Evolutionary conservation across 1,284 basidiomycete genomes (phyloP).

Genomic region (Puccinia sorghi): DNA sequence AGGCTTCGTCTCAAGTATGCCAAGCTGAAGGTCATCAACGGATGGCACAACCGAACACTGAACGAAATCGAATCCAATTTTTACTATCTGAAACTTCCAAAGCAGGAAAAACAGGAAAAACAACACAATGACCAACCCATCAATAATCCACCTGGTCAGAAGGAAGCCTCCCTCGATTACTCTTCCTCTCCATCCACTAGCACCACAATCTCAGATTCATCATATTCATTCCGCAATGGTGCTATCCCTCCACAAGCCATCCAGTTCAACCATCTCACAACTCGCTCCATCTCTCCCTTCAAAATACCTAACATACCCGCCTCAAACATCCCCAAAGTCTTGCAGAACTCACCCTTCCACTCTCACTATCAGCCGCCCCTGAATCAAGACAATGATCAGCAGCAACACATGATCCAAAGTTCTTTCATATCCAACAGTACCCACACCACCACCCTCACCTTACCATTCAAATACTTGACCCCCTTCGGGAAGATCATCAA

Average conservation of each 20-base stretch:
- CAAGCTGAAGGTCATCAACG: constrained; percentile 22
- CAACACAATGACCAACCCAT: background rate
- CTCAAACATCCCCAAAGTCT: background rate
- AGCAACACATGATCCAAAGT: background rate
- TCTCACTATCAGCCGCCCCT: background rate
- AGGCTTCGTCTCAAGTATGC: constrained; percentile 20
- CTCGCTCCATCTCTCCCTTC: background rate
- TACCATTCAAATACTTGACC: background rate
- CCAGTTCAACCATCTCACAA: background rate
- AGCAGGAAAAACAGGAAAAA: background rate
- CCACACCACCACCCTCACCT: constrained; percentile 1
- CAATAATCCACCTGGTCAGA: too few species aligned
- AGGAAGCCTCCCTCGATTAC: background rate
- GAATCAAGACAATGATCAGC: background rate
- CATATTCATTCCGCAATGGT: background rate
- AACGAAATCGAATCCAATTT: constrained; percentile 15
- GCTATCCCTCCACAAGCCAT: background rate
- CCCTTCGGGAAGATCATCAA: constrained; percentile 17
- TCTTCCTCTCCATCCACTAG: background rate
- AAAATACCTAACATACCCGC: background rate
- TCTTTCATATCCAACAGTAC: background rate
- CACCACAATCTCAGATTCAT: background rate
- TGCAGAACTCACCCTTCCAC: background rate
- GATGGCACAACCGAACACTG: constrained; percentile 23
- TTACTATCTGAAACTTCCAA: background rate